Percentiles rank a stretch among this genome's conserved stretches.
These are phyloP conservation scores for Termitomyces sp. DNA, from an alignment of 768 basidiomycete species.

Conservation along the genomic window DNA sequence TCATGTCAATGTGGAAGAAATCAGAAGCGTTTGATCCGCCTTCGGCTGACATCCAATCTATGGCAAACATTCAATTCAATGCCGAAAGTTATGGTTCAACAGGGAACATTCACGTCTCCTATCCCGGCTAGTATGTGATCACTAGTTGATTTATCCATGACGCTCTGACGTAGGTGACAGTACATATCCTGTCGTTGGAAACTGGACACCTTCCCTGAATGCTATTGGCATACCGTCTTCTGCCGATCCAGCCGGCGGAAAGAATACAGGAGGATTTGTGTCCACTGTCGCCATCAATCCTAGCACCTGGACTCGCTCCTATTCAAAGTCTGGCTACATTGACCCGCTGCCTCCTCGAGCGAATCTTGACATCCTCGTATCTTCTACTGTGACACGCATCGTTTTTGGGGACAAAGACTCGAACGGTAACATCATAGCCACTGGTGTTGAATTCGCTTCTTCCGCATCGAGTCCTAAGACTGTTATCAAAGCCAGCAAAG, in stretches of 20 bases:
- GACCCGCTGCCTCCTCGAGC: conserved; percentile 56
- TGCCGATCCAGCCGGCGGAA: conserved; percentile 41
- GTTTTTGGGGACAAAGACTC: conserved; percentile 27
- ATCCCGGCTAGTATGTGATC: conserved; percentile 18
- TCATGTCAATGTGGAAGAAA: conserved; percentile 38
- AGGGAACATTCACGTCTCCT: conserved; percentile 33
- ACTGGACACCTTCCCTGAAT: conserved; percentile 52
- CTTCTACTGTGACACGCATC: conserved; percentile 54
- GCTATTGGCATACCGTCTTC: conserved; percentile 35
- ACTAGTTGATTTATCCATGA: conserved; percentile 29
- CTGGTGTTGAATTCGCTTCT: conserved; percentile 44
- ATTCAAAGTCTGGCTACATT: conserved; percentile 52
- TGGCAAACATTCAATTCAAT: conserved; percentile 37
- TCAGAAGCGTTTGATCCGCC: conserved; percentile 52
- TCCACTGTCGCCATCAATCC: conserved; percentile 59
- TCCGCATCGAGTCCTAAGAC: conserved; percentile 9
- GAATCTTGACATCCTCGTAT: conserved; percentile 60
- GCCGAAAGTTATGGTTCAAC: conserved; percentile 37
- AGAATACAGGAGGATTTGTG: conserved; percentile 47
- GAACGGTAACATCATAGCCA: conserved; percentile 39
- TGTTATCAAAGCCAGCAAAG: conserved; percentile 28
- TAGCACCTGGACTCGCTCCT: conserved; percentile 55
- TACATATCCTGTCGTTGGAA: conserved; percentile 43
- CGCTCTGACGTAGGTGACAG: conserved; percentile 22
- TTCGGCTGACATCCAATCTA: conserved; percentile 25